These are phyloP conservation scores for Neofusicoccum cordaticola DNA, from an alignment of 2,329 filamentous ascomycete genomes.

Conservation along the genomic window DNA sequence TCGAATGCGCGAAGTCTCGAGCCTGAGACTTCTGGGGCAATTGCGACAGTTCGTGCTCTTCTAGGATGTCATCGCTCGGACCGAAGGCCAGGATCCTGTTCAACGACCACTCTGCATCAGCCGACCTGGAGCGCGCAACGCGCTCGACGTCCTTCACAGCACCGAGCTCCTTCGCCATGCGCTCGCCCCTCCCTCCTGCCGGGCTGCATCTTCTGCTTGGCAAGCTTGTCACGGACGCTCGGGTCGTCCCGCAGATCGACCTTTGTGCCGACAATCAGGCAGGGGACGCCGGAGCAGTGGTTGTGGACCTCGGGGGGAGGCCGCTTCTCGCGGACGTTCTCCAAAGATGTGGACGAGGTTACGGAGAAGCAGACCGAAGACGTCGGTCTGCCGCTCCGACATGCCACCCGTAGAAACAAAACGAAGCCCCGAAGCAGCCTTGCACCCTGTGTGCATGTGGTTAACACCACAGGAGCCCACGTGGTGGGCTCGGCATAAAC, in stretches of 20 bases:
- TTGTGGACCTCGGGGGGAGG: constrained; percentile 92
- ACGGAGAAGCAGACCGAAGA: constrained; percentile 98
- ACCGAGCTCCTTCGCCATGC: constrained; percentile 92
- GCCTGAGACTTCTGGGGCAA: neutral
- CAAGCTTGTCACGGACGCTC: constrained; percentile 82
- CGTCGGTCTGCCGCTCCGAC: constrained; percentile 97
- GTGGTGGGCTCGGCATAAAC: too few species aligned
- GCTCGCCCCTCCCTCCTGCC: constrained; percentile 90
- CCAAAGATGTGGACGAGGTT: constrained; percentile 93
- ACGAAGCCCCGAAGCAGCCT: too few species aligned
- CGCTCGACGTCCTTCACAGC: constrained; percentile 99
- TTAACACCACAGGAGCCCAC: too few species aligned
- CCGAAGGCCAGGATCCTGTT: neutral
- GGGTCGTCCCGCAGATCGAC: constrained; percentile 90
- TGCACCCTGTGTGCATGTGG: too few species aligned
- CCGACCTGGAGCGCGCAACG: constrained; percentile 85
- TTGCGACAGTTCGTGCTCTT: neutral
- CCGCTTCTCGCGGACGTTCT: constrained; percentile 99
- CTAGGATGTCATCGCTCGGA: neutral
- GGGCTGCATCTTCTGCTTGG: constrained; percentile 94
- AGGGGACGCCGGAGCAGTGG: constrained; percentile 95
- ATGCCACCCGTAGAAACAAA: constrained; percentile 35
- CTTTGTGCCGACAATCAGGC: constrained; percentile 96
- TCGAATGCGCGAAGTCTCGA: neutral
- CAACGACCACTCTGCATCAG: too few species aligned